Percentiles rank a stretch among this genome's conserved stretches.
These are phyloP conservation scores for Coemansia sp. DNA, from an alignment of 192 early-diverging fungal genomes.

Conservation along the genomic window DNA sequence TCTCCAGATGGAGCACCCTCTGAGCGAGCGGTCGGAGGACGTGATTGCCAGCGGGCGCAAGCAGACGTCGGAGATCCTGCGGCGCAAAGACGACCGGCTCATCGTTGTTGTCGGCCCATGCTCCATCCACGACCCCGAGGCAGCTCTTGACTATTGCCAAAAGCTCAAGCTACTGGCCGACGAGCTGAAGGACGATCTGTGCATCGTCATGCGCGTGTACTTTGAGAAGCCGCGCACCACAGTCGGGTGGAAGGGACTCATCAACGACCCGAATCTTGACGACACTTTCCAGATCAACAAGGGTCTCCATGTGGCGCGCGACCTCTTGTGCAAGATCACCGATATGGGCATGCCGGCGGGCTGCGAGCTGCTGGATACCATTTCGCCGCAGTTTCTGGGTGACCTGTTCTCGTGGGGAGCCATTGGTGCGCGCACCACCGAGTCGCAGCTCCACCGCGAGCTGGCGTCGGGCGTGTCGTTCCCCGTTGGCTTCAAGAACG, in stretches of 20 bases:
- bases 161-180: slow-evolving; percentile 58
- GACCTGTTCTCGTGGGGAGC: slow-evolving; percentile 96
- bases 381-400: slow-evolving; percentile 92
- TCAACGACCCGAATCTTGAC: slow-evolving; percentile 75
- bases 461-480: slow-evolving; percentile 90
- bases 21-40: slow-evolving; percentile 49
- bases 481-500: slow-evolving; percentile 98
- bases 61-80: slow-evolving; percentile 69
- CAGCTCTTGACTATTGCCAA: slow-evolving; percentile 81
- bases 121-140: slow-evolving; percentile 88
- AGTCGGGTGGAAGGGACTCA: slow-evolving; percentile 85
- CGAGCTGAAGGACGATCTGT: slow-evolving; percentile 66
- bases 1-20: slow-evolving; percentile 77
- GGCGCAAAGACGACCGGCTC: slow-evolving; percentile 78
- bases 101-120: slow-evolving; percentile 92
- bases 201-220: slow-evolving; percentile 94
- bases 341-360: slow-evolving; percentile 80
- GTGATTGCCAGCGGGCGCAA: slow-evolving; percentile 54
- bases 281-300: slow-evolving; percentile 94
- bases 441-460: slow-evolving; percentile 92
- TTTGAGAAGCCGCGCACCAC: slow-evolving; percentile 98
- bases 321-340: slow-evolving; percentile 75
- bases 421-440: slow-evolving; percentile 94
- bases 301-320: slow-evolving; percentile 81
- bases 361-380: slow-evolving; percentile 89